Conservation (phyloP, 768 basidiomycete genomes). For the Erythrobasidium yunnanense region DNA sequence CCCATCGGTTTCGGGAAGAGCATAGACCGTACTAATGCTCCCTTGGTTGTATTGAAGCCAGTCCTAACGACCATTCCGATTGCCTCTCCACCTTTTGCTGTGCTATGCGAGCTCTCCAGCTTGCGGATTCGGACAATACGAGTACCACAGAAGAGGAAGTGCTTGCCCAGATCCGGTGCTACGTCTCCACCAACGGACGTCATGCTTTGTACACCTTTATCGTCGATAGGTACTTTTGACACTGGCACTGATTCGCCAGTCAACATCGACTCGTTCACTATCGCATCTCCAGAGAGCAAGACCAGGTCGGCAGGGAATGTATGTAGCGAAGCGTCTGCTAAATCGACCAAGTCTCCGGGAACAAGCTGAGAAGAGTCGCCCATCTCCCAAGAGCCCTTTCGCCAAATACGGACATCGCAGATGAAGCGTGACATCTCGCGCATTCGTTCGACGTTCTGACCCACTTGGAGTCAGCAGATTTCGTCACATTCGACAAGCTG, state of each 20-base stretch:
- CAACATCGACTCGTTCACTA: conserved; percentile 98
- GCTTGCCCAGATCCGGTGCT: conserved; percentile 56
- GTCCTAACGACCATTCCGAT: conserved; percentile 59
- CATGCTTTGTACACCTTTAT: conserved; percentile 53
- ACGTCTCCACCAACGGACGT: conserved; percentile 52
- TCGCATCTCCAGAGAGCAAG: conserved; percentile 87
- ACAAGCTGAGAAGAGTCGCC: conserved; percentile 68
- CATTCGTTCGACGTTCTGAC: conserved; percentile 80
- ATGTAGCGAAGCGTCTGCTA: conserved; percentile 62
- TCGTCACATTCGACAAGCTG: background rate
- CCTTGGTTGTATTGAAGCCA: conserved; percentile 95
- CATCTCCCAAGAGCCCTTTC: conserved; percentile 60
- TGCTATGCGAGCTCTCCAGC: conserved; percentile 27
- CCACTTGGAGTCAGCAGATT: background rate
- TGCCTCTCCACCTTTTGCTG: conserved; percentile 29
- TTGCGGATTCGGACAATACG: conserved; percentile 65
- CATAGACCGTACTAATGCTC: conserved; percentile 90
- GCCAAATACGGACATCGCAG: conserved; percentile 61
- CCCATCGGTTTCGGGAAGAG: conserved; percentile 92
- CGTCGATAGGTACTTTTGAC: conserved; percentile 73
- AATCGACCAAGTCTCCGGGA: conserved; percentile 81
- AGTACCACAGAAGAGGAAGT: conserved; percentile 82
- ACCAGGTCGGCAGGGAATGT: conserved; percentile 82
- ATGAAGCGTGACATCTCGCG: conserved; percentile 86
- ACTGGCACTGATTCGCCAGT: conserved; percentile 98